Evolutionary conservation across 192 early-diverging fungal genomes (phyloP), one percentile per base, ranked within the genome.

Genomic region (Phycomyces blakesleeanus): DNA sequence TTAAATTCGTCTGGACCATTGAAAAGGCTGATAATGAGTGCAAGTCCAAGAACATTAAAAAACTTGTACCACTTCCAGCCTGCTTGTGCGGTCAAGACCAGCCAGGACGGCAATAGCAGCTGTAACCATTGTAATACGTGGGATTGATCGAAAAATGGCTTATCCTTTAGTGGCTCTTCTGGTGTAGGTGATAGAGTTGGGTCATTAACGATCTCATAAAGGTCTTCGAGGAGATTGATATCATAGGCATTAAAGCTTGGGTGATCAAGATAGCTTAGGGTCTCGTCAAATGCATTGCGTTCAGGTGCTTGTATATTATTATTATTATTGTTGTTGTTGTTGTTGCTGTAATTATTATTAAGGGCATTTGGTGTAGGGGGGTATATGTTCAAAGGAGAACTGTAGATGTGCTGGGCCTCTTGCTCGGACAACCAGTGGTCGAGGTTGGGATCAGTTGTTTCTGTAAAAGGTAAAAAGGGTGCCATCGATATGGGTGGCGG

Each of bases 51-150:
- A 9, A 69, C 60, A 57, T 54, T 69, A 6, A 69, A 37, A 53
- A 69, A 69, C 25, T 34, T 39, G 41, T 60, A 69, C 67, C 67
- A 69, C 55, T 63, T 21, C 52, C 61, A 69, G 16, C 51, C 53
- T 37, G 60, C 34, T 18, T 61, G 41, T 25, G 49, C 26, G 3
- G 51, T 34, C 10, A 29, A 59, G 53, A 16, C 20, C 51, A 39
- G 29, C 38, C 27, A 42, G 47, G 40, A 29, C 41, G 1, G 59
- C 47, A 18, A 22, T 42, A 34, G 29, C 3, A 34, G 7, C 29
- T 34, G 44, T 47, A 18, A 47, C 44, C 15, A 47, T 18, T n/a
- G 44, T n/a, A 18, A 18, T n/a, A n/a, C n/a, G n/a, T n/a, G 44
- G 11, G 44, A 18, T n/a, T 14, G 11, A 47, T 14, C 15, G 11